Conservation (phyloP, 805 yeast genomes). For the Candida multigemmis region DNA sequence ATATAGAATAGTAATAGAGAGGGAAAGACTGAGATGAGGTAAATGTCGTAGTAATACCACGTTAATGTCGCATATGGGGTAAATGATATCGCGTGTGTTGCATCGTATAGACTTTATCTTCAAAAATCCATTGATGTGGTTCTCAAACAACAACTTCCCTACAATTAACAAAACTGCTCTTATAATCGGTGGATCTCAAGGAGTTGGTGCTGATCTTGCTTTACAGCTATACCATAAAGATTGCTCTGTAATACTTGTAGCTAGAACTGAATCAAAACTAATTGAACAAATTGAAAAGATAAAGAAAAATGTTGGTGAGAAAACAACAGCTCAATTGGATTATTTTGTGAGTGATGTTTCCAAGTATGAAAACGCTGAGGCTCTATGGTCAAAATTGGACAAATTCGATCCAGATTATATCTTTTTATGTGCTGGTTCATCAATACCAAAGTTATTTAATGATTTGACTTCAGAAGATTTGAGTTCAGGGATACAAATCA, state of each 20-base stretch:
- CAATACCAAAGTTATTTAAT: conserved; percentile 67
- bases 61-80: no score
- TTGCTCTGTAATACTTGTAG: conserved; percentile 65
- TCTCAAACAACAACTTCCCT: conserved; percentile 12
- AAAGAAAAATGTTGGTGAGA: conserved; percentile 12
- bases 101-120: no score
- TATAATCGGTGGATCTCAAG: conserved; percentile 93
- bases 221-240: conserved; percentile 40
- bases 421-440: conserved; percentile 82
- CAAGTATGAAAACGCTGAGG: conserved; percentile 38
- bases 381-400: conserved; percentile 29
- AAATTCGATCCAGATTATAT: conserved; percentile 58
- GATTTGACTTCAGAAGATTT: conserved; percentile 57
- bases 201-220: conserved; percentile 79
- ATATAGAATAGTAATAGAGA: no score
- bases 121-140: no score
- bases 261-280: conserved; percentile 63
- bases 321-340: conserved; percentile 12
- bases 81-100: no score
- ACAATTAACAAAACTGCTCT: conserved; percentile 50
- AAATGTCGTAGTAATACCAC: no score
- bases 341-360: conserved; percentile 63
- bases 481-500: conserved; percentile 51
- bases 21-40: no score
- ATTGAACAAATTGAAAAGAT: conserved; percentile 38